Evolutionary conservation across 2,329 filamentous ascomycete species (phyloP).

Genomic region (Pseudogymnoascus sp.): DNA sequence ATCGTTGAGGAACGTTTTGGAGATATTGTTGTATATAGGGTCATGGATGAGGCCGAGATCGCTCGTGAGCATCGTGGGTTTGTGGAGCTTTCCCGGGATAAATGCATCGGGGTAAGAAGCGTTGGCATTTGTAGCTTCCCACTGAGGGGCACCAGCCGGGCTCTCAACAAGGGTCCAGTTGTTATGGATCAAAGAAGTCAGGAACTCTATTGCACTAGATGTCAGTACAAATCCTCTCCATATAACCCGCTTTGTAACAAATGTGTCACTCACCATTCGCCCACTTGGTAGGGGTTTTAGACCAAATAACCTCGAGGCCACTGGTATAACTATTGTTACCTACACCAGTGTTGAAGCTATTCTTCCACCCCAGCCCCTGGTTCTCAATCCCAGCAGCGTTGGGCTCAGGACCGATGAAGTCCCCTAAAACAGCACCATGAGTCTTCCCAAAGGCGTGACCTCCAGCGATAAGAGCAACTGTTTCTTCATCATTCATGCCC

Average conservation of each 20-base stretch:
- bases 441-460: conserved; percentile 55
- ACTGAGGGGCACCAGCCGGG: conserved; percentile 50
- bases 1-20: conserved; percentile 29
- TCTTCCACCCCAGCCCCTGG: conserved; percentile 49
- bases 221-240: neutral
- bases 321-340: conserved; percentile 49
- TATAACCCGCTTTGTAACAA: neutral
- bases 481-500: conserved; percentile 57
- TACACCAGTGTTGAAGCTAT: conserved; percentile 42
- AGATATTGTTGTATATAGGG: conserved; percentile 49
- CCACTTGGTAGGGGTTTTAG: conserved; percentile 48
- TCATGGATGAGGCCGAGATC: conserved; percentile 49
- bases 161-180: conserved; percentile 51
- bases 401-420: conserved; percentile 44
- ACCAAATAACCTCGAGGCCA: conserved; percentile 52
- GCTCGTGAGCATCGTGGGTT: conserved; percentile 47
- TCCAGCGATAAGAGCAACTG: conserved; percentile 51
- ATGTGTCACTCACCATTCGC: conserved; percentile 34
- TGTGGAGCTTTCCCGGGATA: conserved; percentile 45
- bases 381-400: conserved; percentile 39
- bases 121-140: conserved; percentile 38
- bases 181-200: conserved; percentile 52
- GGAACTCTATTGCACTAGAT: conserved; percentile 30
- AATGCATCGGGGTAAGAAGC: conserved; percentile 46
- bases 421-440: conserved; percentile 46